Evolutionary conservation across 1,284 basidiomycete genomes (phyloP).

Genomic region (Papiliotrema flavescens): DNA sequence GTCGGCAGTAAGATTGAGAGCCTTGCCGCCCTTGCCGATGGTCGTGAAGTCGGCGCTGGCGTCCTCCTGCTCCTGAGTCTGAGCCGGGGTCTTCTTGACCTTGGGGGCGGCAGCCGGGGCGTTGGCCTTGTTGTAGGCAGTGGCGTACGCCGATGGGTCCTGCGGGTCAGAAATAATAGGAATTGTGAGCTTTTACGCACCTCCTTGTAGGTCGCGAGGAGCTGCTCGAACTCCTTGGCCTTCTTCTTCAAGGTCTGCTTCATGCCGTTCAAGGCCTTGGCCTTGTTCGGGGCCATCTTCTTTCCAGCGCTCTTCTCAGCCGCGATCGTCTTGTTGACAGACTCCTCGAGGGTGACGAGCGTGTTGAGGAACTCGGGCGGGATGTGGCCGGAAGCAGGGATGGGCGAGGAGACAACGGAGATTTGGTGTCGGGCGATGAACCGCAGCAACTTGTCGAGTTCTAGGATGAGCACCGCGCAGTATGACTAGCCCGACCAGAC

Average conservation of each 20-base stretch:
- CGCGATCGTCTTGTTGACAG: conserved; percentile 68
- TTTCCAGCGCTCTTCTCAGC: conserved; percentile 86
- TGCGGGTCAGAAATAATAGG: conserved; percentile 39
- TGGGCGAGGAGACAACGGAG: conserved; percentile 44
- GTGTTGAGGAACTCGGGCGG: conserved; percentile 83
- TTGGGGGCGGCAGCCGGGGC: conserved; percentile 52
- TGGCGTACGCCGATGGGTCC: conserved; percentile 86
- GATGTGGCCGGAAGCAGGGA: conserved; percentile 73
- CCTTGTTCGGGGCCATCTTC: conserved; percentile 95
- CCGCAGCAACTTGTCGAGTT: conserved; percentile 92
- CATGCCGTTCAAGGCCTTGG: conserved; percentile 91
- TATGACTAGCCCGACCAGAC: conserved; percentile 20
- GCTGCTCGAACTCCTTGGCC: conserved; percentile 80
- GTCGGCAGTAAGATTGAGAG: conserved; percentile 78
- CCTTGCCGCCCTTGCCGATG: conserved; percentile 85
- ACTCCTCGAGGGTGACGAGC: conserved; percentile 71
- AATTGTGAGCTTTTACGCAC: conserved; percentile 49
- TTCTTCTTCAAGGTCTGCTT: conserved; percentile 96
- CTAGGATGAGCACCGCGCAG: conserved; percentile 51
- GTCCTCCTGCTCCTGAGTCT: conserved; percentile 52
- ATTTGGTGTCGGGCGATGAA: conserved; percentile 84
- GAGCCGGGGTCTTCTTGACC: conserved; percentile 43
- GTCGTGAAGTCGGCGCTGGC: conserved; percentile 78
- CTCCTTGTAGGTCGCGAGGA: conserved; percentile 73
- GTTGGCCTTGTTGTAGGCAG: conserved; percentile 63